A percentile compares a stretch with the other conserved stretches of the same genome.
phyloP scores from a whole-genome alignment of 495 filamentous ascomycete species.

The Pseudomonodictys pantanalensis region DNA sequence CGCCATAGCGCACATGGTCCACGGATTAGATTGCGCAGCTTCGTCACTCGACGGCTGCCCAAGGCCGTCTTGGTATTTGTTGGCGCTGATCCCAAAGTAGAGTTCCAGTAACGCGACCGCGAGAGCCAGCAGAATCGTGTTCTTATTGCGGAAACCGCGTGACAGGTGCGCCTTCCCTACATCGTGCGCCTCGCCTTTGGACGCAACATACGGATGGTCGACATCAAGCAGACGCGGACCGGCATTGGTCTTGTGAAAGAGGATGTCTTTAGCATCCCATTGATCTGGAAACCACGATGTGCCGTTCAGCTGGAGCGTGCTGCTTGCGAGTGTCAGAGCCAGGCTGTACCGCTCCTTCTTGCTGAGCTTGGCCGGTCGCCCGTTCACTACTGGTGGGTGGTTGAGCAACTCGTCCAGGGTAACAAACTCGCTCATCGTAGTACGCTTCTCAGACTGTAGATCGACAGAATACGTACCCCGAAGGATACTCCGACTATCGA shows the following conservation, averaged over 20 bases:
- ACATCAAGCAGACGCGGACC: slow-evolving; percentile 23
- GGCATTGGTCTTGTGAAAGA: slow-evolving; percentile 21
- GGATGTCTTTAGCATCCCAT: slow-evolving; percentile 24
- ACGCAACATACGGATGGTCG: slow-evolving; percentile 28
- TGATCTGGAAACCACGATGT: slow-evolving; percentile 33
- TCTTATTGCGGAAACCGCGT: slow-evolving; percentile 34
- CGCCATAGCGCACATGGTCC: slow-evolving; percentile 28
- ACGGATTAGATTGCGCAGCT: slow-evolving; percentile 18
- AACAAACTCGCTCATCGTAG: slow-evolving; percentile 3
- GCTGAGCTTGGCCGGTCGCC: slow-evolving; percentile 26
- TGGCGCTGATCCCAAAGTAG: slow-evolving; percentile 31
- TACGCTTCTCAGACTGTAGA: not conserved
- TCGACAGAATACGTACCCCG: slow-evolving; percentile 23
- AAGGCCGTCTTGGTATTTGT: slow-evolving; percentile 25
- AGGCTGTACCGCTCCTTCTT: slow-evolving; percentile 31
- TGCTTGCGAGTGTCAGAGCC: slow-evolving; percentile 28
- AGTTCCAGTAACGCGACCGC: slow-evolving; percentile 30
- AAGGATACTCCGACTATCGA: slow-evolving; percentile 29
- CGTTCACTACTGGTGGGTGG: slow-evolving; percentile 21
- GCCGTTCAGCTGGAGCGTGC: slow-evolving; percentile 29
- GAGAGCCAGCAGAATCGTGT: slow-evolving; percentile 33
- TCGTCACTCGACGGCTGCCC: slow-evolving; percentile 2
- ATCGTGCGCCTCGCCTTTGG: slow-evolving; percentile 10
- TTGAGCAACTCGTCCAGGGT: slow-evolving; percentile 27
- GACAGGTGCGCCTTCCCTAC: not conserved